Base-by-base conservation (phyloP, 495 filamentous ascomycete genomes). In the Viridothelium virens region DNA sequence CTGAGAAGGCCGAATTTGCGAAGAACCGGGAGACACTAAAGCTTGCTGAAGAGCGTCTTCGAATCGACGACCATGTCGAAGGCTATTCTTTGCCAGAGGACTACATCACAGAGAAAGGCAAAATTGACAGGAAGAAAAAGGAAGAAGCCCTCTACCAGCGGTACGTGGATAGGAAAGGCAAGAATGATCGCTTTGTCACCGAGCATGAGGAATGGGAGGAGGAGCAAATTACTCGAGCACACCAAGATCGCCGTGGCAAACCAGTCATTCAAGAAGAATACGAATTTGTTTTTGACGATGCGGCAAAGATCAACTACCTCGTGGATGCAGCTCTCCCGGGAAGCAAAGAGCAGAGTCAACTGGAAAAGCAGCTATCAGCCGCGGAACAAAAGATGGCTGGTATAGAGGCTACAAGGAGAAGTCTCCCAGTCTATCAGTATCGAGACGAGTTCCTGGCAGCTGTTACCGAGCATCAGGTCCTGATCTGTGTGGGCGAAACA, bases 141-240 rank as follows among this genome's bases (percentile, higher is more conserved):
- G 88, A 96, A 71, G 88, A 93, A 36, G 91, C 90, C 10, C 84
- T 96, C 39, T 94, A 95, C 78, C 89, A 89, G 72, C 88, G 93
- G 31, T 92, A 97, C 71, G 89, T 96, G 14, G 92, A 97, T 65
- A 85, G 85, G 59, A 92, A 96, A 62, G 90, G 96, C 69, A 84
- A 86, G 59, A 86, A 93, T 70, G 94, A 97, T 75, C 86, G 87
- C 69, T 96, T 90, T 70, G 82, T 97, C 62, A 96, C 94, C 0
- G 94, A 98, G 74, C 91, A 96, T 69, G 91, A 97, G 66, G 91
- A 96, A 74, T 97, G 92, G 92, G 94, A 98, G 76, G 76, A 86
- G 56, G 92, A 97, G 75, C 94, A 97, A 75, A 87, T 88, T 5
- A 84, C 88, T 69, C 95, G 95, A 75, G 94, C 91, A 1, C 91